Evolutionary conservation across 768 basidiomycete genomes (phyloP).

Genomic region (Clavulina sp.): DNA sequence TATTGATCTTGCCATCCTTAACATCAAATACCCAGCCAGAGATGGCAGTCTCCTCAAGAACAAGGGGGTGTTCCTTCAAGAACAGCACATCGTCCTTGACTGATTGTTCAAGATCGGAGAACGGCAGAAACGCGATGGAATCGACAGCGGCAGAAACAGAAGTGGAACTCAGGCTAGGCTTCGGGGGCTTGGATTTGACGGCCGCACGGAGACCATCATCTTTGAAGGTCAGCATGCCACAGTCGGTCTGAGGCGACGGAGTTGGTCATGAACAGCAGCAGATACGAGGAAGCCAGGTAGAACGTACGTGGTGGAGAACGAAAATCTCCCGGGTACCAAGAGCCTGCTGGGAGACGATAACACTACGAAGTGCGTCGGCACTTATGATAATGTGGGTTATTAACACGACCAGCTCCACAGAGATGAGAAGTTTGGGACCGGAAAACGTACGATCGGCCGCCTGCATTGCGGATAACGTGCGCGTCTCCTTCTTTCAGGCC

Average conservation of each 20-base stretch:
- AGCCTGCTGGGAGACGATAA: conserved; percentile 56
- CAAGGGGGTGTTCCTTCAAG: conserved; percentile 36
- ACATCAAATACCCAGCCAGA: conserved; percentile 57
- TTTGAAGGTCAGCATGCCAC: conserved; percentile 54
- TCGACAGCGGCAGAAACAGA: conserved; percentile 21
- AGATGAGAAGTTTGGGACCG: background rate
- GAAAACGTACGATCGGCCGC: conserved; percentile 38
- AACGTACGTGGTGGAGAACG: conserved; percentile 37
- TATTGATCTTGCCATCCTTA: conserved; percentile 35
- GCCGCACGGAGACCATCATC: conserved; percentile 27
- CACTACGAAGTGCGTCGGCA: conserved; percentile 43
- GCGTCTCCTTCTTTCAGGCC: conserved; percentile 51
- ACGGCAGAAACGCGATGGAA: conserved; percentile 38
- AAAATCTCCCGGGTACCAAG: conserved; percentile 52
- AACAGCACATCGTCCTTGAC: conserved; percentile 32
- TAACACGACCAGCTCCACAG: background rate
- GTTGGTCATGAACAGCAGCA: background rate
- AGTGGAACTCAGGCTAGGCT: conserved; percentile 11
- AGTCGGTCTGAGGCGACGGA: conserved; percentile 26
- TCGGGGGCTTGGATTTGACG: conserved; percentile 31
- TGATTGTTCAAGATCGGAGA: conserved; percentile 19
- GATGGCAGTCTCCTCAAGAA: conserved; percentile 34
- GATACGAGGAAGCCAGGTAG: background rate
- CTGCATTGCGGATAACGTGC: conserved; percentile 60
- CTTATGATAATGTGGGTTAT: conserved; percentile 20